Base-by-base conservation (phyloP, 2,329 filamentous ascomycete species). In the Orbilia javanica region DNA sequence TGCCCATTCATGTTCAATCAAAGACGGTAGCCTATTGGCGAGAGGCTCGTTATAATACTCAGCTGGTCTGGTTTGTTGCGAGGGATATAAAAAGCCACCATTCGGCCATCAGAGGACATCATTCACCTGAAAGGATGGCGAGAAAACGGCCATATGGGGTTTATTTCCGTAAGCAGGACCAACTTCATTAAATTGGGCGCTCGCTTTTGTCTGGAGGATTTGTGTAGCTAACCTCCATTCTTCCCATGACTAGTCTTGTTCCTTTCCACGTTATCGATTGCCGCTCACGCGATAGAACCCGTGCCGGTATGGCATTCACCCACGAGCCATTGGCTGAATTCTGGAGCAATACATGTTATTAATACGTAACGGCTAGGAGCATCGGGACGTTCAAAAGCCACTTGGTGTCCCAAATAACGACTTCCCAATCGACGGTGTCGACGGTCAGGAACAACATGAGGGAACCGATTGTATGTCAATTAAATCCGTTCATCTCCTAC, bases 181-280 rank as follows among this genome's bases (percentile, higher is more conserved):
- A n/a, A n/a, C n/a, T n/a, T n/a, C n/a, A n/a, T 27, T 1, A 18
- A 55, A 20, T 8, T 8, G n/a, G 29, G 34, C 6, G 29, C 15
- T 27, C n/a, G 18, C n/a, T 20, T 4, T 27, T 1, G 15, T 48
- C 29, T 10, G 34, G 34, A n/a, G 52, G n/a, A 46, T 46, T 20
- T 31, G n/a, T 69, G 5, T 70, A 10, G 55, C 73, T 77, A 77
- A 77, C 25, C 31, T 39, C 3, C 6, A 25, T 25, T 2, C 13
- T 13, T 53, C 4, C 10, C 11, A n/a, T 18, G 15, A 53, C 3
- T 46, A 77, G 73, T 77, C 44, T 48, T 77, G 31, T 67, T 77
- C 20, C 52, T 77, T 1, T 77, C 73, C 20, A 77, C 73, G 22
- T 60, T 77, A 62, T 77, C 73, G 60, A 67, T 77, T 57, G 66